phyloP scores from a whole-genome alignment of 495 filamentous ascomycete species.

The Aspergillus baeticus region DNA sequence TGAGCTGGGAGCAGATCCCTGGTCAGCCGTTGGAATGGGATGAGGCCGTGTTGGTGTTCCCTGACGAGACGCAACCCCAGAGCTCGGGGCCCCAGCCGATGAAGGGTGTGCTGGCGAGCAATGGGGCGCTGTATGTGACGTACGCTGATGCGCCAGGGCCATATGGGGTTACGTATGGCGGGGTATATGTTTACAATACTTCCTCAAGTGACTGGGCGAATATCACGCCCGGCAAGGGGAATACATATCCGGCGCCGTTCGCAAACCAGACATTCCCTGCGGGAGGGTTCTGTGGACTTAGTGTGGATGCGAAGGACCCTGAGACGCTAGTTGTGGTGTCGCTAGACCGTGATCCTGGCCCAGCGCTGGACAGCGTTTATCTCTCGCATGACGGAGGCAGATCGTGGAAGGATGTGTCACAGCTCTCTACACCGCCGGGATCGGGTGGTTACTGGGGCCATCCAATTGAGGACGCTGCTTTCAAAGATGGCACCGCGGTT shows the following conservation, averaged over 20 bases:
- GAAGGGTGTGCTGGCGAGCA: constrained; percentile 17
- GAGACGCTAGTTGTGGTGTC: constrained; percentile 16
- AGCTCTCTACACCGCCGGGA: constrained; percentile 16
- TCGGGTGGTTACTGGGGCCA: constrained; percentile 49
- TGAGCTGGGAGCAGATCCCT: constrained; percentile 16
- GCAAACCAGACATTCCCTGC: constrained; percentile 13
- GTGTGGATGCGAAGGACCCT: constrained; percentile 16
- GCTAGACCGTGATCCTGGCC: constrained; percentile 16
- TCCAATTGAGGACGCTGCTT: constrained; percentile 30
- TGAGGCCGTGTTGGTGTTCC: constrained; percentile 11
- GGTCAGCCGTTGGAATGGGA: constrained; percentile 19
- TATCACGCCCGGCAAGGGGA: constrained; percentile 14
- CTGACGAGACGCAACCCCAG: constrained; percentile 14
- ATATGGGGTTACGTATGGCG: constrained; percentile 13
- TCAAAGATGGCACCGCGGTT: constrained; percentile 38
- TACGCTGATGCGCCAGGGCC: constrained; percentile 20
- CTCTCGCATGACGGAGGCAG: constrained; percentile 18
- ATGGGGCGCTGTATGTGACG: constrained; percentile 19
- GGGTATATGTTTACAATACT: constrained; percentile 16
- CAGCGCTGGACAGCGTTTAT: constrained; percentile 19
- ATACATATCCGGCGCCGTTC: constrained; percentile 17
- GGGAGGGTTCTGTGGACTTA: constrained; percentile 19
- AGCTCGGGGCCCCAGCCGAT: constrained; percentile 19
- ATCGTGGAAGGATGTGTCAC: constrained; percentile 20
- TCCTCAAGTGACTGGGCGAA: constrained; percentile 13